Conservation (phyloP, 164 flowering plant species). For the Vitis labrusca region DNA sequence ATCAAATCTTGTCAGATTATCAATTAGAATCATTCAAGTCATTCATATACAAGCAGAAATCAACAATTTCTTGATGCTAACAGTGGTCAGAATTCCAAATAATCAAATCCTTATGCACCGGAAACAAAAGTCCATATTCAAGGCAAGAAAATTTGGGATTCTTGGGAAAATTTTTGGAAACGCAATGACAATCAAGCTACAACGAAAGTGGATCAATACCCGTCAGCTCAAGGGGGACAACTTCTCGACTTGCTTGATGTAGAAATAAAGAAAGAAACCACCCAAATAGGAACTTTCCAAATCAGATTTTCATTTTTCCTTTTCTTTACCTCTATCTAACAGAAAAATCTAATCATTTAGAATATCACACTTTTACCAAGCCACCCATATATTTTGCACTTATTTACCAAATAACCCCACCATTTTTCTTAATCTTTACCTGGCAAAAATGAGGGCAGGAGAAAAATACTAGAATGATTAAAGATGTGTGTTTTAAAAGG, state of each 20-base stretch:
- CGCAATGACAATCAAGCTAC: background rate
- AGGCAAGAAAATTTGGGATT: too few species aligned
- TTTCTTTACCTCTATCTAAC: constrained; percentile 12
- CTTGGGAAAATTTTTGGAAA: background rate
- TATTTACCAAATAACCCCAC: too few species aligned
- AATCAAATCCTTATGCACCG: too few species aligned
- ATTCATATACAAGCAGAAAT: background rate
- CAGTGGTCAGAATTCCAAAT: too few species aligned
- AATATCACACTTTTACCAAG: background rate
- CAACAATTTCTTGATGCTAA: too few species aligned
- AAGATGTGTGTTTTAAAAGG: too few species aligned
- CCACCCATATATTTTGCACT: too few species aligned
- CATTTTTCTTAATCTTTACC: too few species aligned
- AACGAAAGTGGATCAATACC: background rate
- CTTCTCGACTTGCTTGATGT: constrained; percentile 8
- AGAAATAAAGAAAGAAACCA: constrained; percentile 12
- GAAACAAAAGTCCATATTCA: too few species aligned
- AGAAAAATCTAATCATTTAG: constrained; percentile 13
- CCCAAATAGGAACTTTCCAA: constrained; percentile 6
- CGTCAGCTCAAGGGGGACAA: background rate
- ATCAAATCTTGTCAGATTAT: constrained; percentile 5
- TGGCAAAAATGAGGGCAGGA: too few species aligned
- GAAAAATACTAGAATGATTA: too few species aligned
- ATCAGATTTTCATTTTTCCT: constrained; percentile 2
- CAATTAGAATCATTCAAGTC: background rate